Conservation (phyloP, 2,329 filamentous ascomycete species). For the Trichoderma guizhouense region DNA sequence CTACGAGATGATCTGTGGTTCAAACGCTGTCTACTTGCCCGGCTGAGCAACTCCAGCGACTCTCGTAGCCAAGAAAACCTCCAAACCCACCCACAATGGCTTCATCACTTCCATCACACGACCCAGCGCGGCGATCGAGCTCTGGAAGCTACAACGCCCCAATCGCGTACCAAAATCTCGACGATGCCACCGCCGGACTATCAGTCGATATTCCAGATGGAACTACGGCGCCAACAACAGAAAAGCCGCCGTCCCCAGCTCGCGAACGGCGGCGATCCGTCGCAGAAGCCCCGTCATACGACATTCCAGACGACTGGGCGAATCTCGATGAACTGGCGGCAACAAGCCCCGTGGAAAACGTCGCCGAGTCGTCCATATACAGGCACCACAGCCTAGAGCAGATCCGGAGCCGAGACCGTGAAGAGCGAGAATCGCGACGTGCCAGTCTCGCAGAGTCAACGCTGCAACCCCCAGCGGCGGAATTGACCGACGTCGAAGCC, state of each 20-base stretch:
- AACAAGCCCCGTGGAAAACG: conserved; percentile 27
- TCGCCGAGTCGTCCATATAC: conserved; percentile 17
- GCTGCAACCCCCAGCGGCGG: not conserved
- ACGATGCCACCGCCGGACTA: conserved; percentile 37
- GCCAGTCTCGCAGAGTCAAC: conserved; percentile 20
- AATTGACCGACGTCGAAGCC: not conserved
- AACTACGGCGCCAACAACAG: not conserved
- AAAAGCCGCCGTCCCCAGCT: not conserved
- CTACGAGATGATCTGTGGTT: not conserved
- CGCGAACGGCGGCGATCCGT: not conserved
- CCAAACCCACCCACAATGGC: not conserved
- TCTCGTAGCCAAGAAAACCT: not conserved
- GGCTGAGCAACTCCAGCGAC: not conserved
- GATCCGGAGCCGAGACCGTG: conserved; percentile 17
- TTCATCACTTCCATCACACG: not conserved
- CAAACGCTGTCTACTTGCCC: not conserved
- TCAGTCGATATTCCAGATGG: not conserved
- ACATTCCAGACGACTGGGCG: conserved; percentile 32
- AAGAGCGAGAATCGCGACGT: conserved; percentile 17
- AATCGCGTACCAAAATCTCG: conserved; percentile 39
- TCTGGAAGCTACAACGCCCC: conserved; percentile 27
- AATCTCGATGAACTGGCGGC: conserved; percentile 44
- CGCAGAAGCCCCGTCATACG: conserved; percentile 18
- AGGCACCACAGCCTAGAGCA: conserved; percentile 21
- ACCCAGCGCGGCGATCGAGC: conserved; percentile 7